A percentile compares a stretch with the other conserved stretches of the same genome.
phyloP scores from a whole-genome alignment of 352 stramenopile species.

The Peronospora tabacina region DNA sequence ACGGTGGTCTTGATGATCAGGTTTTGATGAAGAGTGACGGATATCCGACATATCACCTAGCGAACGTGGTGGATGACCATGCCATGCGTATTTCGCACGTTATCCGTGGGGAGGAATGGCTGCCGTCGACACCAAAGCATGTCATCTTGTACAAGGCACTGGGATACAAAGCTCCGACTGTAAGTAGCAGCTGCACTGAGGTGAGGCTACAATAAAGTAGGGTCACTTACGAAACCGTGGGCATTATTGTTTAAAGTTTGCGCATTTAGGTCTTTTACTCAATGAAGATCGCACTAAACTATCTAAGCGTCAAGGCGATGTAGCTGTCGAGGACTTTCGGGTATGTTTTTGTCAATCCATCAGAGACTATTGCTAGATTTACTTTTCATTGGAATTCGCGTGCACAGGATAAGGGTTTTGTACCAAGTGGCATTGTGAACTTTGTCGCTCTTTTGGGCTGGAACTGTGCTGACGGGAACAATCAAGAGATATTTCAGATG shows the following conservation, averaged over 20 bases:
- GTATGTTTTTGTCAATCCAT: constrained; percentile 28
- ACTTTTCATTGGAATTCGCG: neutral
- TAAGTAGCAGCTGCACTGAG: constrained; percentile 15
- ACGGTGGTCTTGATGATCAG: constrained; percentile 86
- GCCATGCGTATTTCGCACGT: constrained; percentile 96
- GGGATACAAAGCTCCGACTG: constrained; percentile 57
- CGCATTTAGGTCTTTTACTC: constrained; percentile 90
- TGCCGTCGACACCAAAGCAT: constrained; percentile 88
- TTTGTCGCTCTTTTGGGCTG: constrained; percentile 97
- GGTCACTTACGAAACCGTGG: constrained; percentile 1
- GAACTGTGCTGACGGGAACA: constrained; percentile 92
- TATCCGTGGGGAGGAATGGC: constrained; percentile 94
- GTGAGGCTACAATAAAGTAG: neutral
- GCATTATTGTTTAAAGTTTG: constrained; percentile 46
- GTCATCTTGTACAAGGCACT: constrained; percentile 87
- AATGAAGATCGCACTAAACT: constrained; percentile 97
- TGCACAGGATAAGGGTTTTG: constrained; percentile 88
- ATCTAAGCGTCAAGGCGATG: constrained; percentile 97
- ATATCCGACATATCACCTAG: constrained; percentile 90
- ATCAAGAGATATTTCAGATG: constrained; percentile 95
- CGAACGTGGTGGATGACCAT: constrained; percentile 95
- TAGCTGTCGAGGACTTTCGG: constrained; percentile 95
- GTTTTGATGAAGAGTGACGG: constrained; percentile 91
- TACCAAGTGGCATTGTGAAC: constrained; percentile 95
- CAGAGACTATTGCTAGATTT: neutral